Evolutionary conservation across 2,329 filamentous ascomycete species (phyloP), one percentile per base, ranked within the genome.

Genomic region (Alternaria gansuensis): DNA sequence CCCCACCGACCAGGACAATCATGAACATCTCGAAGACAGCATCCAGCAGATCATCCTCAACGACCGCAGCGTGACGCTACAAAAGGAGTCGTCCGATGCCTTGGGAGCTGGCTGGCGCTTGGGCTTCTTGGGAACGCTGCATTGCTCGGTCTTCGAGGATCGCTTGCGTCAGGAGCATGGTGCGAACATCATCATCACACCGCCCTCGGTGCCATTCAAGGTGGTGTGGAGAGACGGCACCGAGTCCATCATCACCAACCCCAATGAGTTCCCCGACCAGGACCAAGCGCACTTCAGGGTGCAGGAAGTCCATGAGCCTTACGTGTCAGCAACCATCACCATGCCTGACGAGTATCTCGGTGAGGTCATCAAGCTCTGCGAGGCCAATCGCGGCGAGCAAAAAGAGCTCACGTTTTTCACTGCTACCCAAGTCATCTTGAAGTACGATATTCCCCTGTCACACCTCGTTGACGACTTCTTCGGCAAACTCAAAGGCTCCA

Each of bases 71-170:
- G 92, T 99, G 31, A 97, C 93, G 3, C 82, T 98, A 45, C 90
- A 93, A 68, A 98, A 98, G 75, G 95, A 98, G 75, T 92, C 91
- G 26, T 97, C 93, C 0, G 93, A 98, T 73, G 95, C 95, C 0
- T 83, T 99, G 0, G 95, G 95, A 0, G 91, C 94, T 1, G 95
- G 95, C 2, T 99, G 95, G 90, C 88, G 95, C 44, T 81, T 99
- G 10, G 95, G 95, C 0, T 99, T 99, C 73, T 80, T 99, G 3
- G 95, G 95, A n/a, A 98, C 93, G 11, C 82, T 99, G 46, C 95
- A 99, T 77, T 98, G 95, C 80, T 98, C 93, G n/a, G 95, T 99
- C 4, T 99, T 99, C 70, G 93, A 99, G 78, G 95, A 99, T 77
- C 90, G 95, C 1, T 81, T 99, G 52, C 88, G 92, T 41, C 93